Evolutionary conservation across 176 grass and related monocot genomes (phyloP), one percentile per base, ranked within the genome.

Genomic region (Puya raimondii): DNA sequence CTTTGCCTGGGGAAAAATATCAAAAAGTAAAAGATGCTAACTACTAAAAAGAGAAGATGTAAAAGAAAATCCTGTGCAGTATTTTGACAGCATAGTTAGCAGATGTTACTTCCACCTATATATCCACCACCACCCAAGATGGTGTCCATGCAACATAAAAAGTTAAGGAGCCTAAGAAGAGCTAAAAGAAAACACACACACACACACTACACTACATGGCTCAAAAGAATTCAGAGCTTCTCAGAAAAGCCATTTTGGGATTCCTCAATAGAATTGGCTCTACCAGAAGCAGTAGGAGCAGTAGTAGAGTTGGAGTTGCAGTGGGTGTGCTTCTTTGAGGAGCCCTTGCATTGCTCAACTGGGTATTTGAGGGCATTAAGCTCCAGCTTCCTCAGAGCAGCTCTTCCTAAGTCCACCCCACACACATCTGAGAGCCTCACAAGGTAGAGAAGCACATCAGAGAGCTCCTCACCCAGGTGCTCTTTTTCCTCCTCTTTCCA

Each of bases 361-460:
- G 86, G 83, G 76, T 93, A 93, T 76, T 93, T 93, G 80, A 82
- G 67, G 64, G 83, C 90, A 76, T 93, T 93, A 69, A 89, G 88
- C 6, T 81, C 77, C 15, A 89, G 88, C 90, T 93, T 93, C 76
- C 72, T 93, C 21, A 29, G 27, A 59, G 78, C 86, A 2, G 90
- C 90, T 75, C 89, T 80, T 48, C 74, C 86, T 22, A 93, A 77
- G 84, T 93, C 86, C 53, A 93, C 73, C 26, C 86, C 90, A 73
- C 90, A 93, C 6, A 93, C 84, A 76, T 93, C 90, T 49, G 90
- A 83, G 71, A 93, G 86, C 50, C 86, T 73, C 73, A 93, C 73
- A 3, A 93, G 86, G 74, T 93, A 93, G 68, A 93, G 76, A 52
- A 93, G 71, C 63, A 93, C 86, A 70, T 93, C 86, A 42, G 90